Conservation (phyloP, 331 rosid species). For the Acacia concinna region DNA sequence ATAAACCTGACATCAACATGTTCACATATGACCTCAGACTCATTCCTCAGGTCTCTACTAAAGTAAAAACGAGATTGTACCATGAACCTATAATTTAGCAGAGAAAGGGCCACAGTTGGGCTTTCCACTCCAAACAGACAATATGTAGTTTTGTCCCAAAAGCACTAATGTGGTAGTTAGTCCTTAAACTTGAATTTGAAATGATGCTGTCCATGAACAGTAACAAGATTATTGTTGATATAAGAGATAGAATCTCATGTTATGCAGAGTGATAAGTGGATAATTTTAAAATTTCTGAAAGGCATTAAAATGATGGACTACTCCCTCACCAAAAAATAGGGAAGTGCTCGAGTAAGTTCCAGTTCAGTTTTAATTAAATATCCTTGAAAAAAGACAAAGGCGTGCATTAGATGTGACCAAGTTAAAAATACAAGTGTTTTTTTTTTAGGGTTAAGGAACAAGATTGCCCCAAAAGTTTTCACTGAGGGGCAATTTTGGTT, state of each 20-base stretch:
- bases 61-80: background rate
- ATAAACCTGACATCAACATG: background rate
- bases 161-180: background rate
- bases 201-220: background rate
- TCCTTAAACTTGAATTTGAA: background rate
- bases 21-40: background rate
- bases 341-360: background rate
- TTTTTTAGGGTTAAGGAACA: no score
- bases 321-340: background rate
- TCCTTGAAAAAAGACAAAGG: background rate
- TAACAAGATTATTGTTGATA: background rate
- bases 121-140: constrained; percentile 1
- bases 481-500: no score
- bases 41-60: background rate
- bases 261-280: background rate
- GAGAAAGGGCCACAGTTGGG: background rate
- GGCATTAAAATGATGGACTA: background rate
- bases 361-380: background rate
- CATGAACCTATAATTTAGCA: background rate
- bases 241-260: background rate
- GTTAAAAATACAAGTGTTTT: background rate
- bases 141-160: background rate
- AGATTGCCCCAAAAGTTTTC: no score
- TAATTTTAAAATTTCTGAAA: background rate
- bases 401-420: background rate